Evolutionary conservation across 2,329 filamentous ascomycete species (phyloP).

Genomic region (Neurospora sp.): DNA sequence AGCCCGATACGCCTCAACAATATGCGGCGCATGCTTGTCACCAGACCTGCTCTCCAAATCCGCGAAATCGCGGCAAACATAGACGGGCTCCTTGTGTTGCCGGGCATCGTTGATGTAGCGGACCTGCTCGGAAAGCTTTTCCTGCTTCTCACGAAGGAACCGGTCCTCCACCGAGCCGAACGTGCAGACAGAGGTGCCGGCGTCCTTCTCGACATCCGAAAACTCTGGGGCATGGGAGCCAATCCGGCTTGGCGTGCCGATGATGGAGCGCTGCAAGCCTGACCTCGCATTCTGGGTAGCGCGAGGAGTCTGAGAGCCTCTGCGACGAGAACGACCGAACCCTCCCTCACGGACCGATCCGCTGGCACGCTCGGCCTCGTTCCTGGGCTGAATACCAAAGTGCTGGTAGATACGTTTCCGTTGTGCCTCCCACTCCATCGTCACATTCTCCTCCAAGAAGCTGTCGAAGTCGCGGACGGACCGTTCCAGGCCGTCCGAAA

Average conservation of each 20-base stretch:
- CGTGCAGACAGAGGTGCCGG: conserved; percentile 34
- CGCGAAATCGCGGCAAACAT: conserved; percentile 66
- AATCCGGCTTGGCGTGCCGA: conserved; percentile 66
- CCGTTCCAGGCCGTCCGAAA: conserved; percentile 80
- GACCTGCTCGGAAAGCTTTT: conserved; percentile 69
- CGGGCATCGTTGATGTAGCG: conserved; percentile 68
- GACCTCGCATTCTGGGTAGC: conserved; percentile 47
- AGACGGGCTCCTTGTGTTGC: conserved; percentile 55
- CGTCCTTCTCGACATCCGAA: conserved; percentile 54
- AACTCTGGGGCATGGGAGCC: conserved; percentile 57
- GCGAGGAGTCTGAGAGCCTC: conserved; percentile 25
- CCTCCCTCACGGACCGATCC: conserved; percentile 39
- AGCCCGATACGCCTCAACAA: conserved; percentile 75
- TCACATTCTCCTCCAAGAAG: conserved; percentile 89
- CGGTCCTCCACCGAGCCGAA: conserved; percentile 58
- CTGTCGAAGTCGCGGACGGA: conserved; percentile 86
- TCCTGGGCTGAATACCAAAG: conserved; percentile 69
- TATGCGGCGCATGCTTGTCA: conserved; percentile 61
- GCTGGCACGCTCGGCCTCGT: conserved; percentile 29
- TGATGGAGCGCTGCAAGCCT: conserved; percentile 71
- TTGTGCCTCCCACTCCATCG: conserved; percentile 92
- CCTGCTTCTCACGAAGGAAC: conserved; percentile 74
- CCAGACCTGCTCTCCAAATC: conserved; percentile 61
- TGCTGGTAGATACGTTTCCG: conserved; percentile 90
- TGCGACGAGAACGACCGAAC: conserved; percentile 51